Evolutionary conservation across 208 protist species (phyloP).

Genomic region (Herpetomonas samuelpessoai): DNA sequence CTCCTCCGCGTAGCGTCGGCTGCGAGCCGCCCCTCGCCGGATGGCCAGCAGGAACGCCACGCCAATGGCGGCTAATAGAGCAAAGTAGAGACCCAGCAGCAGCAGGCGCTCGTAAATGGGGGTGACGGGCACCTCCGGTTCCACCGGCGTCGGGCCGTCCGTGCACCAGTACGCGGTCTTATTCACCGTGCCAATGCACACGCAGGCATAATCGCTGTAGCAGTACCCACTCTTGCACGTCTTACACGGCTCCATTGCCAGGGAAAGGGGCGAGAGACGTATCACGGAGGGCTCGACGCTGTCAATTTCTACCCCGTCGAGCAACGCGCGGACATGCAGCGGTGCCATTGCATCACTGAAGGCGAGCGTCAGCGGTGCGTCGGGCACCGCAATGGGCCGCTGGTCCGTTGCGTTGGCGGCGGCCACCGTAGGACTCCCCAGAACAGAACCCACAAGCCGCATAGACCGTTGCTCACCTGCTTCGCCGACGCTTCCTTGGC

Average conservation of each 20-base stretch:
- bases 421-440: conserved; percentile 11
- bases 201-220: conserved; percentile 18
- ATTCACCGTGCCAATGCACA: conserved; percentile 32
- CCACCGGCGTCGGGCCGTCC: neutral
- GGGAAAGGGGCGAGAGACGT: conserved; percentile 54
- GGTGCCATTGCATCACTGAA: neutral
- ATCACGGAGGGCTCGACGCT: conserved; percentile 22
- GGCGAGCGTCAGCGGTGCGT: conserved; percentile 12
- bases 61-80: conserved; percentile 25
- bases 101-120: conserved; percentile 18
- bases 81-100: conserved; percentile 36
- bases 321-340: conserved; percentile 21
- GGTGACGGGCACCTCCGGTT: conserved; percentile 3
- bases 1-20: neutral
- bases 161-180: conserved; percentile 28
- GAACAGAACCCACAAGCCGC: conserved; percentile 18
- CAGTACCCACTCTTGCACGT: conserved; percentile 44
- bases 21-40: conserved; percentile 6
- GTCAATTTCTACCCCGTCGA: conserved; percentile 35
- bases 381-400: conserved; percentile 11
- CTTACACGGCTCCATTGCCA: conserved; percentile 41
- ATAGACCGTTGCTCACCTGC: conserved; percentile 5
- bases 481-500: neutral
- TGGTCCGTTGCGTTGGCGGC: conserved; percentile 10
- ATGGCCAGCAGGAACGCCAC: conserved; percentile 29